Percentiles rank a stretch among this genome's conserved stretches.
phyloP scores from a whole-genome alignment of 768 basidiomycete species.

The Dacryopinax spathularia region DNA sequence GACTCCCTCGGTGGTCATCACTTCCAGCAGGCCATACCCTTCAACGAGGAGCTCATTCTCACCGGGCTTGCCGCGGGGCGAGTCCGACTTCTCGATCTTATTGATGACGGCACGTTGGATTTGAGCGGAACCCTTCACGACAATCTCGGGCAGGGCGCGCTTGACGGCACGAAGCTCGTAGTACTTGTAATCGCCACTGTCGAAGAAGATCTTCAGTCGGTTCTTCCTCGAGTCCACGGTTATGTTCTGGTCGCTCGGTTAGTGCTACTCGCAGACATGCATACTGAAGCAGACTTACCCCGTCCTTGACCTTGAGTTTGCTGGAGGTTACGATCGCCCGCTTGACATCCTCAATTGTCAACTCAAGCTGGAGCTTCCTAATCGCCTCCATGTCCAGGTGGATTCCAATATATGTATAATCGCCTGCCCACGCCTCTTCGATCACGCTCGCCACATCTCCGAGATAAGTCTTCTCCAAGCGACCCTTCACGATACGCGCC shows the following conservation, averaged over 20 bases:
- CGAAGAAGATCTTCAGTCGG: slow-evolving; percentile 29
- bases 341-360: slow-evolving; percentile 84
- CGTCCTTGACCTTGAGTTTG: slow-evolving; percentile 86
- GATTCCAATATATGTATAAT: slow-evolving; percentile 84
- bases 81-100: slow-evolving; percentile 77
- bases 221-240: slow-evolving; percentile 21
- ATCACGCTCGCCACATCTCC: slow-evolving; percentile 88
- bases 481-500: slow-evolving; percentile 91
- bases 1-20: slow-evolving; percentile 95
- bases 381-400: slow-evolving; percentile 83
- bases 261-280: not conserved
- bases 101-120: slow-evolving; percentile 92
- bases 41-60: slow-evolving; percentile 90
- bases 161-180: slow-evolving; percentile 63
- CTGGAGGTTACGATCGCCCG: slow-evolving; percentile 75
- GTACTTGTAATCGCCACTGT: slow-evolving; percentile 24
- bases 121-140: slow-evolving; percentile 85
- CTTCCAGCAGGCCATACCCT: slow-evolving; percentile 90
- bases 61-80: slow-evolving; percentile 55
- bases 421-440: slow-evolving; percentile 90
- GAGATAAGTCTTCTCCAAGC: slow-evolving; percentile 85
- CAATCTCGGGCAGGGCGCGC: slow-evolving; percentile 65
- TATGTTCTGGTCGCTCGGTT: slow-evolving; percentile 18
- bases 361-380: slow-evolving; percentile 83
- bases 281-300: slow-evolving; percentile 32